These are phyloP conservation scores for Apiotrichum veenhuisii DNA, from an alignment of 1,284 basidiomycete genomes.

Conservation along the genomic window DNA sequence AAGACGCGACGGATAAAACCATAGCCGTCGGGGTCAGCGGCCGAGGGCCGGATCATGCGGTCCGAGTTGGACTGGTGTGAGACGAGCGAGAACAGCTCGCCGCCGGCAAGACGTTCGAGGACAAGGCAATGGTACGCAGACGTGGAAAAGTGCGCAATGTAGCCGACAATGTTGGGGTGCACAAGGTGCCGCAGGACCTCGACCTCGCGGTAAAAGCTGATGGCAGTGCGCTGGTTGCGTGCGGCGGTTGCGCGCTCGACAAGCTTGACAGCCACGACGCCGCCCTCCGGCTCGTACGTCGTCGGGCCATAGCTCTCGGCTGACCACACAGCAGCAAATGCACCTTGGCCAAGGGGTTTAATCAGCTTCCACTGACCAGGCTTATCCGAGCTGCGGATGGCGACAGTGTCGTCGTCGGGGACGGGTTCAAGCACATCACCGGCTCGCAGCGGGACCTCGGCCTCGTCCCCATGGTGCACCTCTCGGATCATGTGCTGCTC, in stretches of 20 bases:
- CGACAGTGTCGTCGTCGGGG: constrained; percentile 10
- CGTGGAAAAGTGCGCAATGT: constrained; percentile 70
- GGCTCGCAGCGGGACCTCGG: constrained; percentile 16
- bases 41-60: constrained; percentile 42
- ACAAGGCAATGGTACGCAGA: constrained; percentile 73
- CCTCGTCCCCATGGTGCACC: constrained; percentile 13
- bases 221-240: constrained; percentile 65
- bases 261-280: constrained; percentile 70
- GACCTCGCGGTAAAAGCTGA: constrained; percentile 81
- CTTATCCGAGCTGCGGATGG: constrained; percentile 8
- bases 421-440: constrained; percentile 28
- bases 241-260: constrained; percentile 61
- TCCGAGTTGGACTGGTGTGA: constrained; percentile 59
- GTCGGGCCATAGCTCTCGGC: constrained; percentile 53
- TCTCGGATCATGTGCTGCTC: constrained; percentile 11
- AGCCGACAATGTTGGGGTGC: constrained; percentile 76
- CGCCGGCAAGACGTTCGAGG: constrained; percentile 71
- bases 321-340: constrained; percentile 74
- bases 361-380: constrained; percentile 52
- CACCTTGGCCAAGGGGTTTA: constrained; percentile 63
- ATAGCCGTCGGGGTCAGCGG: constrained; percentile 31
- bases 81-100: constrained; percentile 78
- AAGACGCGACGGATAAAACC: constrained; percentile 67
- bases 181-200: constrained; percentile 80
- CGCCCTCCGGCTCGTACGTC: constrained; percentile 14